These are phyloP conservation scores for Ogataea trehalophila DNA, from an alignment of 805 yeast species.

Conservation along the genomic window DNA sequence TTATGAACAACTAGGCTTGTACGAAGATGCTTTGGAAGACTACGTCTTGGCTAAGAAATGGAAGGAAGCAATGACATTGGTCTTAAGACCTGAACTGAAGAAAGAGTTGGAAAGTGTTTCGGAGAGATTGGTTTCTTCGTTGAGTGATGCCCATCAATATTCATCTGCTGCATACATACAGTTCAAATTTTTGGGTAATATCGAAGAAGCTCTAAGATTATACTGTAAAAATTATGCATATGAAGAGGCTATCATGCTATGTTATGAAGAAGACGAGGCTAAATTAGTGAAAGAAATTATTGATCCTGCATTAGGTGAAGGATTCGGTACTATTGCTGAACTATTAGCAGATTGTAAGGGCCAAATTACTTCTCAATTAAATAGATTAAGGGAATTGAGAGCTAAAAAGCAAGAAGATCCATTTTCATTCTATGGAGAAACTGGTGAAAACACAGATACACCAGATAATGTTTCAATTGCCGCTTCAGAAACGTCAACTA, in stretches of 20 bases:
- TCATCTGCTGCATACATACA: slow-evolving; percentile 78
- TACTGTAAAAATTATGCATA: slow-evolving; percentile 73
- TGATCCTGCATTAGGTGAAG: slow-evolving; percentile 77
- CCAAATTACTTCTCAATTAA: slow-evolving; percentile 79
- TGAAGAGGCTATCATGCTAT: slow-evolving; percentile 70
- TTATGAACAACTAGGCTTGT: slow-evolving; percentile 61
- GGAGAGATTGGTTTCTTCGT: slow-evolving; percentile 51
- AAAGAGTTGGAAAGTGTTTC: slow-evolving; percentile 44
- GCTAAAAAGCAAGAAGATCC: slow-evolving; percentile 82
- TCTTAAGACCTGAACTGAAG: slow-evolving; percentile 36
- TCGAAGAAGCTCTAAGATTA: slow-evolving; percentile 57
- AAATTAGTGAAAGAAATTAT: slow-evolving; percentile 54
- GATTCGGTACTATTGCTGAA: slow-evolving; percentile 84
- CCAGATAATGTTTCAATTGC: slow-evolving; percentile 95
- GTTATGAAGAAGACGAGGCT: slow-evolving; percentile 37
- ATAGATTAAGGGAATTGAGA: slow-evolving; percentile 79
- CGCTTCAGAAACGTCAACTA: slow-evolving; percentile 88
- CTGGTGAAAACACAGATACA: slow-evolving; percentile 57
- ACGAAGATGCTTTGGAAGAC: slow-evolving; percentile 60
- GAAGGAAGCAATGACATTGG: slow-evolving; percentile 75
- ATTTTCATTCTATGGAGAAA: slow-evolving; percentile 72
- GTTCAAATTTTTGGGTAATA: slow-evolving; percentile 52
- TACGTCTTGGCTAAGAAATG: slow-evolving; percentile 71
- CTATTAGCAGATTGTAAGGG: slow-evolving; percentile 88
- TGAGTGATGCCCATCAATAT: slow-evolving; percentile 67